These are phyloP conservation scores for Myriosclerotinia duriaeana DNA, from an alignment of 2,329 filamentous ascomycete species.

Conservation along the genomic window DNA sequence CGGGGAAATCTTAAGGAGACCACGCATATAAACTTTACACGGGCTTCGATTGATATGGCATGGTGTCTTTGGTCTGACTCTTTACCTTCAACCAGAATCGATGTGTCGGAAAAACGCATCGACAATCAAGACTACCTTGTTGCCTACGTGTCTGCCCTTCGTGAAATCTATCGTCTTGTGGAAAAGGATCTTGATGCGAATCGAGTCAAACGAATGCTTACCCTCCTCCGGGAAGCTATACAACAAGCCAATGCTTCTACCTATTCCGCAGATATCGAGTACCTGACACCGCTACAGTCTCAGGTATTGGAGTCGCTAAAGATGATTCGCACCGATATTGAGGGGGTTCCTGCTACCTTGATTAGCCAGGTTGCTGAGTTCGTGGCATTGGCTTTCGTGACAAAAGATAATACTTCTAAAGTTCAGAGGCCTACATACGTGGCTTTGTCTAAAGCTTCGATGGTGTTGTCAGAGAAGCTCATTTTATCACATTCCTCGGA, in stretches of 20 bases:
- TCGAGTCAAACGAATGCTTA: slow-evolving; percentile 66
- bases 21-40: slow-evolving; percentile 35
- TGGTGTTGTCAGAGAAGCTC: slow-evolving; percentile 65
- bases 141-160: slow-evolving; percentile 76
- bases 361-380: slow-evolving; percentile 70
- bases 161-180: slow-evolving; percentile 76
- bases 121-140: slow-evolving; percentile 80
- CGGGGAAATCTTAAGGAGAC: slow-evolving; percentile 47
- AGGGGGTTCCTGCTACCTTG: slow-evolving; percentile 65
- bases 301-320: slow-evolving; percentile 67
- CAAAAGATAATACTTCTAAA: slow-evolving; percentile 40
- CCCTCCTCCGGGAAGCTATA: slow-evolving; percentile 68
- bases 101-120: slow-evolving; percentile 47
- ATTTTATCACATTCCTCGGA: slow-evolving; percentile 60
- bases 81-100: slow-evolving; percentile 53
- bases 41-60: slow-evolving; percentile 55
- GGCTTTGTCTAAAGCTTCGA: slow-evolving; percentile 80
- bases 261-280: slow-evolving; percentile 72
- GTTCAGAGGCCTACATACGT: slow-evolving; percentile 73
- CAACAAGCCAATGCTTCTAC: slow-evolving; percentile 65
- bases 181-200: slow-evolving; percentile 61
- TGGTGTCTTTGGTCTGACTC: slow-evolving; percentile 71
- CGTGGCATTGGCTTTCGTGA: slow-evolving; percentile 64
- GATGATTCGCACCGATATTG: slow-evolving; percentile 64
- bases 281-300: slow-evolving; percentile 69